These are phyloP conservation scores for Bryoerythrophyllum caledonicum DNA, from an alignment of 225 moss, liverwort and hornwort species.

Conservation along the genomic window DNA sequence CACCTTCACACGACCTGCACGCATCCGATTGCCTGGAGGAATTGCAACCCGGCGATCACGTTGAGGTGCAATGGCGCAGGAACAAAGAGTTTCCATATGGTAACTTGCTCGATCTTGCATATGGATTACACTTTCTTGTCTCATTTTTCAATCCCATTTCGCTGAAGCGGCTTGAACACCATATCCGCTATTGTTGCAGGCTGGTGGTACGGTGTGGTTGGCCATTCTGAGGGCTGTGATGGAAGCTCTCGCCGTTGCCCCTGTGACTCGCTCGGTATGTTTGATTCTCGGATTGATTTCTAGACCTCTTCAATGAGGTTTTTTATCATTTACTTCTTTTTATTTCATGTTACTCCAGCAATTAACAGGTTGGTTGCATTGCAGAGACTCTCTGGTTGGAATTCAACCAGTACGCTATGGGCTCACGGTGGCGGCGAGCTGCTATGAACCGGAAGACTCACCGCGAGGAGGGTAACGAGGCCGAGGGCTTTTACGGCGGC, in stretches of 20 bases:
- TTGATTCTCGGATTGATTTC: neutral
- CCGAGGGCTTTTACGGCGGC: slow-evolving; percentile 89
- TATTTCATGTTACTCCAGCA: neutral
- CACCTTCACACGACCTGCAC: slow-evolving; percentile 84
- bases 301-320: neutral
- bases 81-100: slow-evolving; percentile 96
- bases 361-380: neutral
- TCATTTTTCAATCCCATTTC: too few relatives aligned
- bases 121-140: neutral
- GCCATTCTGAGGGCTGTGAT: slow-evolving; percentile 75
- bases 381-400: slow-evolving; percentile 91
- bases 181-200: slow-evolving; percentile 54
- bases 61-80: slow-evolving; percentile 97
- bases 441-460: slow-evolving; percentile 80
- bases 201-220: slow-evolving; percentile 99
- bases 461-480: slow-evolving; percentile 86
- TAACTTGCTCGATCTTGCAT: slow-evolving; percentile 24
- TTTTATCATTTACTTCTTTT: neutral
- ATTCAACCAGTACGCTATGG: slow-evolving; percentile 89
- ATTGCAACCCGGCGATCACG: slow-evolving; percentile 81
- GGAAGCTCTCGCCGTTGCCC: slow-evolving; percentile 68
- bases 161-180: too few relatives aligned
- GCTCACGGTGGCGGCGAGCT: slow-evolving; percentile 91
- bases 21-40: slow-evolving; percentile 78
- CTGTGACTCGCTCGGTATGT: slow-evolving; percentile 64